Evolutionary conservation across 2,329 filamentous ascomycete species (phyloP).

Genomic region (Magnaporthiopsis incrustans): DNA sequence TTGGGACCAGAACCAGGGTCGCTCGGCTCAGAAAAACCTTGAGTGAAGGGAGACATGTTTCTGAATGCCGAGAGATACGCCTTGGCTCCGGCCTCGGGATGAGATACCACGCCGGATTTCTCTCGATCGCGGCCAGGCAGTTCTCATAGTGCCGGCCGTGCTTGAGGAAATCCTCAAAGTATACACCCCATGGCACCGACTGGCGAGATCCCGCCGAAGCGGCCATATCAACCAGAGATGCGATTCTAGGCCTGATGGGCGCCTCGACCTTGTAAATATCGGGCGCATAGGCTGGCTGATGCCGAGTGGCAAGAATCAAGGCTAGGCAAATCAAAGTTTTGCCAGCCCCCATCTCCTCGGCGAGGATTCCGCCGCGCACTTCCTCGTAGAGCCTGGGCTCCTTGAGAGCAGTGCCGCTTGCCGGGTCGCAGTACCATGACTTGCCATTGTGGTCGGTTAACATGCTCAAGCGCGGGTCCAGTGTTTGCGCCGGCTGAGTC

Average conservation of each 20-base stretch:
- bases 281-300: slow-evolving; percentile 59
- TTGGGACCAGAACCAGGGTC: slow-evolving; percentile 73
- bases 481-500: slow-evolving; percentile 48
- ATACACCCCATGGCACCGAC: slow-evolving; percentile 61
- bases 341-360: slow-evolving; percentile 74
- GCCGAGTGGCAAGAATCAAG: slow-evolving; percentile 46
- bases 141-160: slow-evolving; percentile 40
- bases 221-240: slow-evolving; percentile 58
- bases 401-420: slow-evolving; percentile 51
- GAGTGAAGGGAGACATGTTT: slow-evolving; percentile 24
- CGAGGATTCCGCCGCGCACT: slow-evolving; percentile 67
- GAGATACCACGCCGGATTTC: slow-evolving; percentile 53
- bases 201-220: slow-evolving; percentile 59
- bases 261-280: slow-evolving; percentile 40
- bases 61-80: slow-evolving; percentile 27
- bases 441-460: slow-evolving; percentile 52
- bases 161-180: slow-evolving; percentile 45
- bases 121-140: slow-evolving; percentile 48
- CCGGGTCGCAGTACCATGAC: slow-evolving; percentile 62
- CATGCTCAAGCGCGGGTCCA: slow-evolving; percentile 66
- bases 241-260: slow-evolving; percentile 38
- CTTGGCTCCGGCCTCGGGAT: slow-evolving; percentile 37
- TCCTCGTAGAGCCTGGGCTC: slow-evolving; percentile 68
- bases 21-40: slow-evolving; percentile 57
- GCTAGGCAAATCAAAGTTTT: slow-evolving; percentile 80